phyloP scores from a whole-genome alignment of 2,329 filamentous ascomycete species.

The Xenoacremonium recifei region DNA sequence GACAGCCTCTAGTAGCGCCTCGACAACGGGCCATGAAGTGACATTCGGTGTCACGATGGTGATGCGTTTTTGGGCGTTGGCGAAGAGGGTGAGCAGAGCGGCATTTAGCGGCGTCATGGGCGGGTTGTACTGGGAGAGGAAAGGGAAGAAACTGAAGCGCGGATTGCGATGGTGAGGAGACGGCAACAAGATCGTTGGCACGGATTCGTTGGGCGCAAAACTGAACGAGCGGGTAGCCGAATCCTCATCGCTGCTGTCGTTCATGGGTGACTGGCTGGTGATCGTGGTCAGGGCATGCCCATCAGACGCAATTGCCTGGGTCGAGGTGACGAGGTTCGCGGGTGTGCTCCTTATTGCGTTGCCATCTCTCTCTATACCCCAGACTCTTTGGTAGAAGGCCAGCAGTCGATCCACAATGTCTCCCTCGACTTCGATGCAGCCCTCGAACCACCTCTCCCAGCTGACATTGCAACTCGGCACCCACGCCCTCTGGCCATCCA shows the following conservation, averaged over 20 bases:
- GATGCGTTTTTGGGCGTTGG: conserved; percentile 56
- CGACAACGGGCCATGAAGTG: conserved; percentile 64
- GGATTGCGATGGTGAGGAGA: conserved; percentile 72
- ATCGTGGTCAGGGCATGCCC: not conserved
- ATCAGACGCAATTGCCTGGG: conserved; percentile 1
- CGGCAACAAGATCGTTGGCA: conserved; percentile 65
- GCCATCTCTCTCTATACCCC: conserved; percentile 42
- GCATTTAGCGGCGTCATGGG: conserved; percentile 68
- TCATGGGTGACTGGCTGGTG: conserved; percentile 6
- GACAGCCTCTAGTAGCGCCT: conserved; percentile 60
- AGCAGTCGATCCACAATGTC: conserved; percentile 60
- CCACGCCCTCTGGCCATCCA: conserved; percentile 66
- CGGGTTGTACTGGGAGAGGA: conserved; percentile 45
- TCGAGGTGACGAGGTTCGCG: not conserved
- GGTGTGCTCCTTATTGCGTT: not conserved
- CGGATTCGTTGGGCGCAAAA: conserved; percentile 21
- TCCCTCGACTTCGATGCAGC: conserved; percentile 66
- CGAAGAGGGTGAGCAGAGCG: conserved; percentile 60
- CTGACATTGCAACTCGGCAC: conserved; percentile 82
- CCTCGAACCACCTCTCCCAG: conserved; percentile 87
- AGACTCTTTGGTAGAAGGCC: conserved; percentile 67
- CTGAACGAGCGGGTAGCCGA: conserved; percentile 31
- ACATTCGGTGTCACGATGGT: conserved; percentile 77
- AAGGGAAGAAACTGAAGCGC: conserved; percentile 58
- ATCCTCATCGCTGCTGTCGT: conserved; percentile 4